These are phyloP conservation scores for Salvia miltiorrhiza DNA, from an alignment of 257 asterid genomes.

Conservation along the genomic window DNA sequence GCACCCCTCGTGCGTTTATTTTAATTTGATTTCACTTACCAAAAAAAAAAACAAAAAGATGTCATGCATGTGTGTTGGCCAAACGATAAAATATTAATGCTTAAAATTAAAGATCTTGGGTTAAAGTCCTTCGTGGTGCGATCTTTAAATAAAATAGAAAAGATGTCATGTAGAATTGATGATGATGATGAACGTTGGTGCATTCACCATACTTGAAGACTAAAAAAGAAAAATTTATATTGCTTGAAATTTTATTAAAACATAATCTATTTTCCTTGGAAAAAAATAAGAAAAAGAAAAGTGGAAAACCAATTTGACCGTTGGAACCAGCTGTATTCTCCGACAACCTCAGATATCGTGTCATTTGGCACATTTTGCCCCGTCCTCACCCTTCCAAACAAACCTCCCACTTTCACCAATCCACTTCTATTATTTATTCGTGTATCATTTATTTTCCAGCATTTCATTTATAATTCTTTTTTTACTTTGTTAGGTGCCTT, in stretches of 20 bases:
- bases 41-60: too few relatives aligned
- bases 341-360: constrained; percentile 45
- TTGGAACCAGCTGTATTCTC: constrained; percentile 57
- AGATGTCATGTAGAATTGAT: too few relatives aligned
- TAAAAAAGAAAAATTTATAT: neutral
- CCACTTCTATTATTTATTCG: neutral
- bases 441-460: neutral
- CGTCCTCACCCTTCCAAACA: neutral
- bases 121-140: too few relatives aligned
- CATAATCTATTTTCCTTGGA: neutral
- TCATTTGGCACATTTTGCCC: constrained; percentile 27
- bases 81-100: too few relatives aligned
- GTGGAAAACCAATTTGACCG: constrained; percentile 40
- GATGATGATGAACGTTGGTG: too few relatives aligned
- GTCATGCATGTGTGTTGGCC: too few relatives aligned
- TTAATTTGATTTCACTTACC: too few relatives aligned
- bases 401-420: constrained; percentile 12
- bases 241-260: neutral
- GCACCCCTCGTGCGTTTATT: too few relatives aligned
- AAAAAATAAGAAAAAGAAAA: neutral
- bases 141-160: too few relatives aligned
- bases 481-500: neutral
- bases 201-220: too few relatives aligned
- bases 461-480: neutral
- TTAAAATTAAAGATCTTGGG: too few relatives aligned